These are phyloP conservation scores for Leccinum boreale DNA, from an alignment of 768 basidiomycete species.

Conservation along the genomic window DNA sequence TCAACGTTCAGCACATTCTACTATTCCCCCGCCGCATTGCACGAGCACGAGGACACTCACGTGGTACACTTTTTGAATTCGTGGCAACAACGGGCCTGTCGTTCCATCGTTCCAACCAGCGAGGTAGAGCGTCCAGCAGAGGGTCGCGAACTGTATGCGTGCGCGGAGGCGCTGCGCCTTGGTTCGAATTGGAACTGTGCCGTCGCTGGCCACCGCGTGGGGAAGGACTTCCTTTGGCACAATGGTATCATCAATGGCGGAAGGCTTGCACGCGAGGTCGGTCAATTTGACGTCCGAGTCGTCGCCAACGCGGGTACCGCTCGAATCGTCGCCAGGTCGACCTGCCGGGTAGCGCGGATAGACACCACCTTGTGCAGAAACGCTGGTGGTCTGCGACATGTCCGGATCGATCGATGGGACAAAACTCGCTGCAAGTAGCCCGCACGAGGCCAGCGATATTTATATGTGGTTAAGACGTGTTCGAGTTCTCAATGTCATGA, in stretches of 20 bases:
- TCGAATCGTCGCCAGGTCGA: slow-evolving; percentile 1
- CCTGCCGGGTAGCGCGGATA: slow-evolving; percentile 7
- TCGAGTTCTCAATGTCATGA: background rate
- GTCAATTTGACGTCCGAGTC: slow-evolving; percentile 3
- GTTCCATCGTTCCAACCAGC: slow-evolving; percentile 39
- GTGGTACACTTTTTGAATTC: slow-evolving; percentile 36
- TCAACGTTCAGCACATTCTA: background rate
- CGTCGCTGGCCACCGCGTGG: background rate
- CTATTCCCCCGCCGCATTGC: background rate
- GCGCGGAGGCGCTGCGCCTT: slow-evolving; percentile 21
- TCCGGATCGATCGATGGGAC: background rate
- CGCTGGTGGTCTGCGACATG: slow-evolving; percentile 13
- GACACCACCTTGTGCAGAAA: slow-evolving; percentile 1
- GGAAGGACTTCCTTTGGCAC: background rate
- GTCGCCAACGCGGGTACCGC: background rate
- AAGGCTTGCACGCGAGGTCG: slow-evolving; percentile 2
- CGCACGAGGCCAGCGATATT: background rate
- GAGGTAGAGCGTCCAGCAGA: slow-evolving; percentile 36
- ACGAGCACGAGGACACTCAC: slow-evolving; percentile 17
- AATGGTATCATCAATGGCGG: background rate
- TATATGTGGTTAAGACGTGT: background rate
- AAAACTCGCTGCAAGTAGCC: background rate
- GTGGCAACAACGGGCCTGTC: slow-evolving; percentile 37
- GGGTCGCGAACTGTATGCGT: slow-evolving; percentile 31
- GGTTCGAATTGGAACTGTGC: slow-evolving; percentile 5